These are phyloP conservation scores for Neonectria punicea DNA, from an alignment of 2,329 filamentous ascomycete genomes.

Conservation along the genomic window DNA sequence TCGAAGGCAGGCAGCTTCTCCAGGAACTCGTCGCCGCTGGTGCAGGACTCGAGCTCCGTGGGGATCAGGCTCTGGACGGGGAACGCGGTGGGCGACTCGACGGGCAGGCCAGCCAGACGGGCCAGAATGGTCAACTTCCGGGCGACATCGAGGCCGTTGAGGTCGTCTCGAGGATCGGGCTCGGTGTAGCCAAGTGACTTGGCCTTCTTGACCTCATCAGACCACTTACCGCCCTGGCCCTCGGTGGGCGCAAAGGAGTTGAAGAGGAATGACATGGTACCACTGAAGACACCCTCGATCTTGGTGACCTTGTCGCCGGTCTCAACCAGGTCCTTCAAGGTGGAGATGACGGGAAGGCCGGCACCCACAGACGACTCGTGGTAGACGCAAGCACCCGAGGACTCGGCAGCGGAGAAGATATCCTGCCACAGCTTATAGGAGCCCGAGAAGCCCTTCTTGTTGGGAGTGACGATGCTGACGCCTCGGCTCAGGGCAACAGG, in stretches of 20 bases:
- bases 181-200: slow-evolving; percentile 94
- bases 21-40: slow-evolving; percentile 87
- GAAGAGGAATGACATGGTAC: slow-evolving; percentile 98
- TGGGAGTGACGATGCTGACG: slow-evolving; percentile 93
- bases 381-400: slow-evolving; percentile 83
- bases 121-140: slow-evolving; percentile 95
- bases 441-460: slow-evolving; percentile 97
- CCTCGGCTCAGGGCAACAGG: slow-evolving; percentile 82
- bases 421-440: slow-evolving; percentile 84
- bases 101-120: slow-evolving; percentile 81
- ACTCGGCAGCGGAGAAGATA: slow-evolving; percentile 80
- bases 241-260: slow-evolving; percentile 92
- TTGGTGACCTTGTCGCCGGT: slow-evolving; percentile 92
- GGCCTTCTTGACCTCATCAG: slow-evolving; percentile 89
- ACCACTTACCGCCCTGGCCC: slow-evolving; percentile 82
- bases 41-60: slow-evolving; percentile 80
- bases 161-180: slow-evolving; percentile 85
- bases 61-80: slow-evolving; percentile 95
- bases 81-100: slow-evolving; percentile 88
- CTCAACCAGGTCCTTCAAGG: slow-evolving; percentile 90
- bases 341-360: slow-evolving; percentile 92
- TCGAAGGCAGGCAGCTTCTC: slow-evolving; percentile 84
- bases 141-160: slow-evolving; percentile 92
- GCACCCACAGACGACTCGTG: slow-evolving; percentile 96
- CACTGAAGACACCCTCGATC: slow-evolving; percentile 97